Evolutionary conservation across 805 yeast genomes (phyloP), one percentile per base, ranked within the genome.

Genomic region (Ogataea pilisensis): DNA sequence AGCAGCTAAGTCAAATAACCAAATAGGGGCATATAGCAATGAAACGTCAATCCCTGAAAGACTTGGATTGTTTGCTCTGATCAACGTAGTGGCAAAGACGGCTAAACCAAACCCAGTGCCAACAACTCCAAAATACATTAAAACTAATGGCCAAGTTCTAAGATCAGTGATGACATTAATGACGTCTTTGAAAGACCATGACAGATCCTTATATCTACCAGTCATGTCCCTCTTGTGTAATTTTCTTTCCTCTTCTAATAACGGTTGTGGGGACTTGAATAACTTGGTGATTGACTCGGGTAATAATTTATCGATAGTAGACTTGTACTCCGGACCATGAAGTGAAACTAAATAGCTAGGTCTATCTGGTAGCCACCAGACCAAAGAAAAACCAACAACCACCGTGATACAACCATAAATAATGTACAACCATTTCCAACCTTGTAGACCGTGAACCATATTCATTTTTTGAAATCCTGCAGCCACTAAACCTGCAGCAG

Each of bases 91-190:
- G 5, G 90, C 95, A 62, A 83, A 87, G 17, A 82, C 91, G 25
- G 89, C 89, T 36, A 87, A 66, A 25, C 95, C 96, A 54, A 74
- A 81, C 1, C 96, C 96, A n/a, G 87, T 78, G 35, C 95, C 96
- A 20, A 87, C 95, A 17, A 85, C 95, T 16, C 95, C 96, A 58
- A 87, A 88, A 64, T 87, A 87, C 95, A 87, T 87, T 64, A 87
- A 69, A 34, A 85, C 68, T 44, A 88, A 62, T 1, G 95, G 93
- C 90, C 90, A 86, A 31, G 82, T 69, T 48, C 93, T 70, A 34
- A 72, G 54, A 57, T 88, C 95, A 25, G 68, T 52, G 18, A 85
- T 49, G 31, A 87, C 73, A 8, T 57, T 60, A 31, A 62, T 52
- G 24, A 87, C 67, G 44, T 85, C 91, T 29, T 60, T 66, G 68